These are phyloP conservation scores for Pyrus pyrifolia DNA, from an alignment of 306 rosid species.

Conservation along the genomic window DNA sequence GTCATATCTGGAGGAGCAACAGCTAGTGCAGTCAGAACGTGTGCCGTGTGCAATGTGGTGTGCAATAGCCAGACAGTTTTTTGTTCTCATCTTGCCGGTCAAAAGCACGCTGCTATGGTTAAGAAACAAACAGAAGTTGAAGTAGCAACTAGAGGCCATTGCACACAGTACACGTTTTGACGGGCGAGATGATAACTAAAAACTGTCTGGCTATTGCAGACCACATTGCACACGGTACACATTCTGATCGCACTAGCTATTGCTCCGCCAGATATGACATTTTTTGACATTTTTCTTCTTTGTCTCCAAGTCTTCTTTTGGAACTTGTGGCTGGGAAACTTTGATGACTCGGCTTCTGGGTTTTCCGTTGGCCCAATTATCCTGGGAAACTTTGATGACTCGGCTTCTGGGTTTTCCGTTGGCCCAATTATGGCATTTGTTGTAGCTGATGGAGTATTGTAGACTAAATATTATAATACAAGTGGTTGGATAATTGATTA, in stretches of 20 bases:
- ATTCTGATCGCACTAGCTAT: conserved; percentile 26
- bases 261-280: conserved; percentile 41
- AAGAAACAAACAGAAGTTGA: conserved; percentile 30
- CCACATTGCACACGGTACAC: conserved; percentile 32
- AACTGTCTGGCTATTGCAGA: conserved; percentile 40
- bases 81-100: conserved; percentile 42
- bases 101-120: conserved; percentile 51
- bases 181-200: conserved; percentile 32
- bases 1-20: conserved; percentile 40
- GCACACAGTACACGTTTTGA: neutral
- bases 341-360: conserved; percentile 7
- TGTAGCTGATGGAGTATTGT: conserved; percentile 1
- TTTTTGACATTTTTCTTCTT: conserved; percentile 50
- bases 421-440: conserved; percentile 31
- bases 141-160: neutral
- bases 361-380: too few species aligned
- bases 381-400: neutral
- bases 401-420: conserved; percentile 28
- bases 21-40: conserved; percentile 27
- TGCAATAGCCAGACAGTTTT: conserved; percentile 57
- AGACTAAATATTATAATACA: too few species aligned
- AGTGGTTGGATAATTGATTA: too few species aligned
- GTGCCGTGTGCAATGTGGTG: conserved; percentile 58
- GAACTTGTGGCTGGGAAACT: neutral
- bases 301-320: conserved; percentile 31